Conservation (phyloP, 371 early-diverging fungal genomes). For the Mortierella polycephala region DNA sequence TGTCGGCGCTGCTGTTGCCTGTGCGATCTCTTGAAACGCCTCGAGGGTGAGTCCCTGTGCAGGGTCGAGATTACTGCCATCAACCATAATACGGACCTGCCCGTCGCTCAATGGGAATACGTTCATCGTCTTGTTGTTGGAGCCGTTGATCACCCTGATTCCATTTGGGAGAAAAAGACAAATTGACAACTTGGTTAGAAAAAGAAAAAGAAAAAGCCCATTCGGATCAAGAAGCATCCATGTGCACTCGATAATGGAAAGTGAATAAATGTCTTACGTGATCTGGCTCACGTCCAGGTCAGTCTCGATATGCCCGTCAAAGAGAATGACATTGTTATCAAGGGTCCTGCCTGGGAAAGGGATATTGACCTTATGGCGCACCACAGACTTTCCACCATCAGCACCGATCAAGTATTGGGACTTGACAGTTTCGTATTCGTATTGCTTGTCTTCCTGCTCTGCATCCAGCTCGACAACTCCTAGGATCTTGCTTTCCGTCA, state of each 20-base stretch:
- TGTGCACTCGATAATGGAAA: not conserved
- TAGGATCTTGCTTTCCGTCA: constrained; percentile 37
- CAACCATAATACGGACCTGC: constrained; percentile 29
- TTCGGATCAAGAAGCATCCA: not conserved
- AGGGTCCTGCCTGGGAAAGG: constrained; percentile 35
- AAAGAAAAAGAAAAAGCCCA: not conserved
- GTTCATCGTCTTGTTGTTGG: constrained; percentile 37
- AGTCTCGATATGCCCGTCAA: constrained; percentile 35
- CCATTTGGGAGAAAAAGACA: not conserved
- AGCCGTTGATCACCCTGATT: constrained; percentile 33
- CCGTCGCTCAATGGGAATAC: constrained; percentile 40
- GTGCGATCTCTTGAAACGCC: constrained; percentile 17
- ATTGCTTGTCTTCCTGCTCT: constrained; percentile 31
- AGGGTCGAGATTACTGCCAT: constrained; percentile 30
- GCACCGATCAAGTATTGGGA: constrained; percentile 47
- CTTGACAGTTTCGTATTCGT: constrained; percentile 25
- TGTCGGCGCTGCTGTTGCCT: constrained; percentile 20
- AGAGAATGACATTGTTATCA: constrained; percentile 34
- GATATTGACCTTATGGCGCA: constrained; percentile 41
- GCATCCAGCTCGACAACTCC: constrained; percentile 34
- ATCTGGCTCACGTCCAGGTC: constrained; percentile 15
- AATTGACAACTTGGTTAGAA: no score
- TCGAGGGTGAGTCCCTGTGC: constrained; percentile 24
- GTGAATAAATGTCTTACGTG: constrained; percentile 20
- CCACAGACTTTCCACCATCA: constrained; percentile 48